A percentile compares a stretch with the other conserved stretches of the same genome.
Evolutionary conservation across 352 stramenopile genomes (phyloP).

Genomic region (Phytophthora citrophthora): DNA sequence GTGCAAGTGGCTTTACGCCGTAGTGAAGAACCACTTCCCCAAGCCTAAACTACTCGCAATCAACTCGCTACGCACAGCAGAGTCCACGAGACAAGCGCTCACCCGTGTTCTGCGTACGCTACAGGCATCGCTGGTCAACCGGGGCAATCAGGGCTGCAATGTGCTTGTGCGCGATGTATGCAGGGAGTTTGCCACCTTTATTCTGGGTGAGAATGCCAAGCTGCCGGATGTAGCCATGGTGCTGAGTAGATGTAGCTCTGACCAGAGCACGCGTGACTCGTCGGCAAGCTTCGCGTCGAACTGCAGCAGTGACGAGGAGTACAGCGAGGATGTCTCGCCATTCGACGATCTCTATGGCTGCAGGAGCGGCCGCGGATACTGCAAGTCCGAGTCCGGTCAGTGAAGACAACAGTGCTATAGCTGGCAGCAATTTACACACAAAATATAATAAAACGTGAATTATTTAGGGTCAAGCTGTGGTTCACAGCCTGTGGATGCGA

Average conservation of each 20-base stretch:
- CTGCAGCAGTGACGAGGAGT: constrained; percentile 27
- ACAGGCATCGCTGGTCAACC: constrained; percentile 37
- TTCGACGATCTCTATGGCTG: constrained; percentile 22
- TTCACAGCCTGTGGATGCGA: too few relatives aligned
- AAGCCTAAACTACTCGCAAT: constrained; percentile 32
- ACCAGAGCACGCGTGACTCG: constrained; percentile 34
- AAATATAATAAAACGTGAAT: neutral
- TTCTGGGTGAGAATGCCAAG: constrained; percentile 34
- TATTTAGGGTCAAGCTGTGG: too few relatives aligned
- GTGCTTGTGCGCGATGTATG: constrained; percentile 37
- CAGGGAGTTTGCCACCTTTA: constrained; percentile 34
- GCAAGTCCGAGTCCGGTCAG: constrained; percentile 38
- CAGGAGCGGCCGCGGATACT: constrained; percentile 31
- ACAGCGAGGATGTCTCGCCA: constrained; percentile 14
- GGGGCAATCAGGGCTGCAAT: constrained; percentile 37
- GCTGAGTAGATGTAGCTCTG: constrained; percentile 26
- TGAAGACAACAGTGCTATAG: constrained; percentile 10
- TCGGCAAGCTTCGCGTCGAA: constrained; percentile 31
- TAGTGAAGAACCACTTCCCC: constrained; percentile 49
- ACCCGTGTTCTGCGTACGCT: constrained; percentile 33
- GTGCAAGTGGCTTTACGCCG: constrained; percentile 43
- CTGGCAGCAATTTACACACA: neutral
- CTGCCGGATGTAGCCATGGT: constrained; percentile 21
- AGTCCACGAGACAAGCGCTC: constrained; percentile 36
- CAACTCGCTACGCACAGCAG: constrained; percentile 32